Percentiles rank a stretch among this genome's conserved stretches.
Conservation (phyloP, 2,329 filamentous ascomycete genomes). For the Calonectria crousiana region DNA sequence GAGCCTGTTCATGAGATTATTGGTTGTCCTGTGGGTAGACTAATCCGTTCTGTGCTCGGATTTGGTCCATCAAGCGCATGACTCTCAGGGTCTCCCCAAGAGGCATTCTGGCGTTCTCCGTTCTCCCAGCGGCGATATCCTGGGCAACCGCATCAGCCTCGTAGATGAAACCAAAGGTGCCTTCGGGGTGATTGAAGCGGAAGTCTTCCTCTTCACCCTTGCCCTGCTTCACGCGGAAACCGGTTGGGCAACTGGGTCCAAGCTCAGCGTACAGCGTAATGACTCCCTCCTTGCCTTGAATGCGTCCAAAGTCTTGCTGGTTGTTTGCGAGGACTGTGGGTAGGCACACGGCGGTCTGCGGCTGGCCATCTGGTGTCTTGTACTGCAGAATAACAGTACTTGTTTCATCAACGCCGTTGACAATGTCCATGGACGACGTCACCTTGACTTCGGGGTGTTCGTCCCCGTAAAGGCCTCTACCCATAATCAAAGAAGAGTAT, state of each 20-base stretch:
- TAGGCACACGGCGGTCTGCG: slow-evolving; percentile 53
- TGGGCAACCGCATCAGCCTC: slow-evolving; percentile 57
- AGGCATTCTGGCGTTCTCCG: slow-evolving; percentile 57
- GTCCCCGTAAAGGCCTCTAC: slow-evolving; percentile 40
- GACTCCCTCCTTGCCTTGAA: slow-evolving; percentile 53
- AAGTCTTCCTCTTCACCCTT: slow-evolving; percentile 45
- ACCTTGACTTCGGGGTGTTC: slow-evolving; percentile 49
- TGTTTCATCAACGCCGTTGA: slow-evolving; percentile 49
- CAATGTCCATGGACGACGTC: slow-evolving; percentile 50
- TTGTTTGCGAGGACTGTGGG: slow-evolving; percentile 47
- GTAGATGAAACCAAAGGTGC: slow-evolving; percentile 54
- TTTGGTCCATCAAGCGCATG: slow-evolving; percentile 61
- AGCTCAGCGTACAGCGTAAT: slow-evolving; percentile 50
- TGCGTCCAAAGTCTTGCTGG: slow-evolving; percentile 46
- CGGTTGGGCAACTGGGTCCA: slow-evolving; percentile 46
- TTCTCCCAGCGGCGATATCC: slow-evolving; percentile 52
- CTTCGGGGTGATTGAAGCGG: slow-evolving; percentile 50
- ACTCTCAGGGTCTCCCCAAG: slow-evolving; percentile 59
- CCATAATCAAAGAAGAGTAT: slow-evolving; percentile 52
- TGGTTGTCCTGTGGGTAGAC: slow-evolving; percentile 14
- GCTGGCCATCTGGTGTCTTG: slow-evolving; percentile 40
- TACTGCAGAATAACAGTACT: slow-evolving; percentile 55
- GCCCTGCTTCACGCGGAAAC: slow-evolving; percentile 50
- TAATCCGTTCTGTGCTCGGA: slow-evolving; percentile 42
- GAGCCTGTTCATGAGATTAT: background rate